Evolutionary conservation across 768 basidiomycete species (phyloP), one percentile per base, ranked within the genome.

Genomic region (Phallus indusiatus): DNA sequence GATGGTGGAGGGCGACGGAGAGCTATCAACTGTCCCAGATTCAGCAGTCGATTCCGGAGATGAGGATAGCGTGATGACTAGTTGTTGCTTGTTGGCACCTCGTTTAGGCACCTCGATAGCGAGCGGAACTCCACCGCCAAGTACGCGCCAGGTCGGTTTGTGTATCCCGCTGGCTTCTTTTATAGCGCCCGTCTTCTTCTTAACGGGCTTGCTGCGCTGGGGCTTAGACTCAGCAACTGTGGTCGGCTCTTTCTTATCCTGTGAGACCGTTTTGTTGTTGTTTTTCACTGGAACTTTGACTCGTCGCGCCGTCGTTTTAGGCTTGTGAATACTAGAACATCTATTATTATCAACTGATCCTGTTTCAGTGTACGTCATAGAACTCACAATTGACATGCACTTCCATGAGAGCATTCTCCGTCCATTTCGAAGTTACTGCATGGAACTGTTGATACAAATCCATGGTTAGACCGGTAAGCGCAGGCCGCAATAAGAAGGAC

Each of bases 61-160:
- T 51, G 18, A n/a, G n/a, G n/a, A 51, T 20, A 51, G 5, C 3
- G 5, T 18, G 20, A 34, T 17, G 18, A 6, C 24, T 14, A 21
- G 9, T 1, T 36, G 17, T 7, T 34, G 36, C 4, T 42, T n/a
- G 42, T n/a, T 42, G 4, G 42, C 42, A n/a, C 42, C 46, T 11
- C 55, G 47, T 24, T 56, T 47, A 12, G 28, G 28, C 28, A 24
- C 49, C n/a, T 10, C 14, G 9, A 42, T 24, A 14, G 49, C 48
- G 20, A 59, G 48, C 36, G 21, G 49, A n/a, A 59, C 57, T 9
- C 57, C 57, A 10, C 57, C 49, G 18, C 57, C 57, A 28, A 59
- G 21, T 24, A 59, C 57, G 16, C 57, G 47, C 57, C 57, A 59
- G 21, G 35, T 51, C 2, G 49, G 57, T 51, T 59, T 59, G 33